Evolutionary conservation across 1,284 basidiomycete genomes (phyloP).

Genomic region (Afroboletus lepidellus): DNA sequence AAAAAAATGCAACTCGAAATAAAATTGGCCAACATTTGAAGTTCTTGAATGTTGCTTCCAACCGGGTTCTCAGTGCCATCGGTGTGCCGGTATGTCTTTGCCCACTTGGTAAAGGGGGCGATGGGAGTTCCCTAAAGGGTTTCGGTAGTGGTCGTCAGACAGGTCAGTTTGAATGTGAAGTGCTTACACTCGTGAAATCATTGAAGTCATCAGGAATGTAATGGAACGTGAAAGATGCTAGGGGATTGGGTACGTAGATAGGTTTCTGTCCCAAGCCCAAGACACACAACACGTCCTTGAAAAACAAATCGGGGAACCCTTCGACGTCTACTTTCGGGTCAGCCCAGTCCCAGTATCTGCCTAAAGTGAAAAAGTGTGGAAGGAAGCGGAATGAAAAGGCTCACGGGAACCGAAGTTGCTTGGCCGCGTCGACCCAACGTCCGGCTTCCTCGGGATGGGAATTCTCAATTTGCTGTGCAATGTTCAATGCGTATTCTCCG

Average conservation of each 20-base stretch:
- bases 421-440: conserved; percentile 18
- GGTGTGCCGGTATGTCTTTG: conserved; percentile 16
- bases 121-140: conserved; percentile 4
- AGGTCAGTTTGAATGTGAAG: not conserved
- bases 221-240: conserved; percentile 17
- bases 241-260: conserved; percentile 18
- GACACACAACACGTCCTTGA: conserved; percentile 8
- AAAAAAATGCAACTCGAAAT: not conserved
- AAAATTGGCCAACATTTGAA: conserved; percentile 17
- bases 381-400: conserved; percentile 2
- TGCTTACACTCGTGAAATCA: conserved; percentile 8
- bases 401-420: conserved; percentile 26
- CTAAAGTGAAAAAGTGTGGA: not conserved
- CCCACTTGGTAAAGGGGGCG: conserved; percentile 21
- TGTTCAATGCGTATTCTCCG: conserved; percentile 21
- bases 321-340: conserved; percentile 21
- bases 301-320: conserved; percentile 22
- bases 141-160: not conserved
- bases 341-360: conserved; percentile 29
- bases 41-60: conserved; percentile 9
- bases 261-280: not conserved
- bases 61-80: conserved; percentile 1
- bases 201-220: conserved; percentile 23
- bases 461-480: conserved; percentile 25
- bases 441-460: conserved; percentile 17